Conservation (phyloP, 768 basidiomycete species). For the Piloderma croceum region DNA sequence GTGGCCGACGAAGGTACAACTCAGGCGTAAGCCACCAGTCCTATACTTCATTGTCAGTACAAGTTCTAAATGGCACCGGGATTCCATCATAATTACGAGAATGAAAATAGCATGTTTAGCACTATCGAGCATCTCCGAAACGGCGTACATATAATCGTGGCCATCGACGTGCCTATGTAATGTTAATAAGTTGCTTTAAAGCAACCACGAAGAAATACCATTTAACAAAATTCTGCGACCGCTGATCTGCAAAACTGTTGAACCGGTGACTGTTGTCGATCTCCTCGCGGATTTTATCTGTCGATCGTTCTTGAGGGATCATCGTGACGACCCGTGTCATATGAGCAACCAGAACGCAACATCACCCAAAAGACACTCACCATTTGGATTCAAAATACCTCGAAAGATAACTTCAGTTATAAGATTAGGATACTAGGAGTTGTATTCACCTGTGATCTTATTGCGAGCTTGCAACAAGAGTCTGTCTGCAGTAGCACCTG, state of each 20-base stretch:
- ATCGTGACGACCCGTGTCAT: constrained; percentile 68
- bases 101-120: constrained; percentile 87
- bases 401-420: too few species aligned
- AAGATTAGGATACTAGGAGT: too few species aligned
- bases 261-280: constrained; percentile 83
- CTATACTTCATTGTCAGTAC: constrained; percentile 26
- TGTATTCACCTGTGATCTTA: too few species aligned
- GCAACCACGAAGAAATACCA: constrained; percentile 49
- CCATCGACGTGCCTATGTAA: constrained; percentile 77
- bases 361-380: too few species aligned
- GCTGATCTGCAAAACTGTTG: constrained; percentile 72
- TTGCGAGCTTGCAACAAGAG: too few species aligned
- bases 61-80: background rate
- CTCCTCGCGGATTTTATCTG: constrained; percentile 65
- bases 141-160: constrained; percentile 94
- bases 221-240: constrained; percentile 70
- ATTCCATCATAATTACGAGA: constrained; percentile 42
- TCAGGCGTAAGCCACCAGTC: constrained; percentile 97
- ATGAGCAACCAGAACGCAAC: too few species aligned
- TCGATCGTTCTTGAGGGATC: constrained; percentile 62
- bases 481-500: too few species aligned
- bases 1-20: constrained; percentile 88
- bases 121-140: constrained; percentile 82
- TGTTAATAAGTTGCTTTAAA: background rate
- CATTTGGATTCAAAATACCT: too few species aligned